Conservation (phyloP, 2,329 filamentous ascomycete genomes). For the Sporothrix curviconia region DNA sequence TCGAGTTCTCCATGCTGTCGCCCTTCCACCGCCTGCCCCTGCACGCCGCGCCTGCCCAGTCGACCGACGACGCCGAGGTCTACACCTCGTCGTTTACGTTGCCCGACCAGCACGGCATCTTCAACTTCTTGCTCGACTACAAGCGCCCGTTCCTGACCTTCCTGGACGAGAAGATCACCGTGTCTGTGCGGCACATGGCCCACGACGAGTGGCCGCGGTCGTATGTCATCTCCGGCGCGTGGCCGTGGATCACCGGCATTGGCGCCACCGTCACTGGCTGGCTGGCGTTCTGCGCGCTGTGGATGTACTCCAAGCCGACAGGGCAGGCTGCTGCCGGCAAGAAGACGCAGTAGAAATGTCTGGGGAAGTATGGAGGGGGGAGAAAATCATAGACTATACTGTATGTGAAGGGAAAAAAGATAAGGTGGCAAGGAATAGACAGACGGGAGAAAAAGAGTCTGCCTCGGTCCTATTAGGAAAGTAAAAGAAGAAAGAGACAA, state of each 20-base stretch:
- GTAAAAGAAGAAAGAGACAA: neutral
- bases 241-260: conserved; percentile 90
- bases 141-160: conserved; percentile 86
- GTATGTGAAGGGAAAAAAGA: neutral
- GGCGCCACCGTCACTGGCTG: conserved; percentile 78
- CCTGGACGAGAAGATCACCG: conserved; percentile 88
- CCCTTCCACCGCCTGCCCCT: conserved; percentile 89
- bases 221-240: conserved; percentile 82
- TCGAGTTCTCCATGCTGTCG: conserved; percentile 98
- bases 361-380: neutral
- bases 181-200: conserved; percentile 91
- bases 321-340: conserved; percentile 31
- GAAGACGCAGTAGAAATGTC: conserved; percentile 38
- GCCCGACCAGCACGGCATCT: conserved; percentile 97
- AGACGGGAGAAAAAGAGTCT: neutral
- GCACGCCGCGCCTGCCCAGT: conserved; percentile 39
- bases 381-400: neutral
- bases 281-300: conserved; percentile 75
- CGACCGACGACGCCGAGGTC: conserved; percentile 60
- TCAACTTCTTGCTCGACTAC: conserved; percentile 97
- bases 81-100: conserved; percentile 72
- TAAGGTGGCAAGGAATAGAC: neutral
- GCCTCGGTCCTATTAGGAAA: neutral
- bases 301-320: conserved; percentile 64
- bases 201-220: conserved; percentile 95